These are phyloP conservation scores for Candida chilensis DNA, from an alignment of 805 yeast species.

Conservation along the genomic window DNA sequence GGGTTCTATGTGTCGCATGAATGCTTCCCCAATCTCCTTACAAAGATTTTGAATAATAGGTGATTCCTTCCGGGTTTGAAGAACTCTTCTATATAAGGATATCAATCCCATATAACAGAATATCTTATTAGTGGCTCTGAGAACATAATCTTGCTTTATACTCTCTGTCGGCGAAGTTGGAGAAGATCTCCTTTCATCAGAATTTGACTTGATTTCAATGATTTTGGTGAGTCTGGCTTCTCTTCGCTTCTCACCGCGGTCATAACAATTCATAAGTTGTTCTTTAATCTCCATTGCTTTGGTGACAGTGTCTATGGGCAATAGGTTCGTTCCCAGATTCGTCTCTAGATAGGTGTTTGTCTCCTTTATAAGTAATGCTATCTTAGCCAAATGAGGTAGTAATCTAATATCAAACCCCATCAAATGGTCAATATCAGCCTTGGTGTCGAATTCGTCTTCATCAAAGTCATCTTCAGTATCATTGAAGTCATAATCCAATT, in stretches of 20 bases:
- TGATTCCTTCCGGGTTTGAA: constrained; percentile 35
- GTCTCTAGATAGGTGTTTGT: too few species aligned
- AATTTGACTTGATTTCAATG: constrained; percentile 4
- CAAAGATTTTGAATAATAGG: constrained; percentile 39
- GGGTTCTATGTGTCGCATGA: constrained; percentile 29
- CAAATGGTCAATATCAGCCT: constrained; percentile 46
- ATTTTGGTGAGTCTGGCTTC: constrained; percentile 12
- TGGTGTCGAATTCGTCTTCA: constrained; percentile 12
- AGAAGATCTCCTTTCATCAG: too few species aligned
- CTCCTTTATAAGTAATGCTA: constrained; percentile 28
- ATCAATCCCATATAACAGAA: constrained; percentile 46
- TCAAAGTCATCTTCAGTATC: constrained; percentile 9
- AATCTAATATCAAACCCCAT: constrained; percentile 60
- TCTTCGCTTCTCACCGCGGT: constrained; percentile 16
- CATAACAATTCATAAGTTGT: constrained; percentile 9
- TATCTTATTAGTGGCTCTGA: constrained; percentile 40
- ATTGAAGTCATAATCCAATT: constrained; percentile 16
- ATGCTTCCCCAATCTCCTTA: constrained; percentile 21
- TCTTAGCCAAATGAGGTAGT: constrained; percentile 47
- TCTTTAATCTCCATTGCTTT: constrained; percentile 18
- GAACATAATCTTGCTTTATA: constrained; percentile 19
- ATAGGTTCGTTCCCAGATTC: too few species aligned
- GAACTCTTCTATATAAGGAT: constrained; percentile 48
- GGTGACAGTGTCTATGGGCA: constrained; percentile 12
- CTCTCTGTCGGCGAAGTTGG: constrained; percentile 10